phyloP scores from a whole-genome alignment of 805 yeast genomes.

The Starmerella kuoi region DNA sequence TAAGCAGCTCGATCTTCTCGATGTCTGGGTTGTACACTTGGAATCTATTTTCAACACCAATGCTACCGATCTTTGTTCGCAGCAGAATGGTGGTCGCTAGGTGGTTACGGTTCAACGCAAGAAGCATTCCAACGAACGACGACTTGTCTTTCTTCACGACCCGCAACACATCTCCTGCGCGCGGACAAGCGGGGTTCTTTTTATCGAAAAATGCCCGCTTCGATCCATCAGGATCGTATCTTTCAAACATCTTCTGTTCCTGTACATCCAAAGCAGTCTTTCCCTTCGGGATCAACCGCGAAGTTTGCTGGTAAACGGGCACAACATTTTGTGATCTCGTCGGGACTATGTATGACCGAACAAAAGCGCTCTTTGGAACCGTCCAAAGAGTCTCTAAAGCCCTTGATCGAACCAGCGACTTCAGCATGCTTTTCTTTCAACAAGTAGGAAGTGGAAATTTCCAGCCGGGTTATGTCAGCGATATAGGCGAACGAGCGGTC shows the following conservation, averaged over 20 bases:
- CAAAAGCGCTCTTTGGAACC: neutral
- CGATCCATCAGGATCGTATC: conserved; percentile 61
- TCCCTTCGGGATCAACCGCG: conserved; percentile 27
- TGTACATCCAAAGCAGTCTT: conserved; percentile 33
- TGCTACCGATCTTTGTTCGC: conserved; percentile 67
- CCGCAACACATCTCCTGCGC: conserved; percentile 73
- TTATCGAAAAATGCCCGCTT: conserved; percentile 46
- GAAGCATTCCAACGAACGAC: conserved; percentile 61
- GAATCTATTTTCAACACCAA: conserved; percentile 77
- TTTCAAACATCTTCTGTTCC: conserved; percentile 40
- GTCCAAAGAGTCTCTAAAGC: neutral
- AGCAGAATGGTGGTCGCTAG: conserved; percentile 64
- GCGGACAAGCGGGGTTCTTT: conserved; percentile 38
- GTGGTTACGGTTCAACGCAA: conserved; percentile 62
- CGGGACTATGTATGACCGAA: conserved; percentile 29
- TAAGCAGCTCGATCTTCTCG: conserved; percentile 61
- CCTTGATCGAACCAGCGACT: neutral
- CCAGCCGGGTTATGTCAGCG: too few species aligned
- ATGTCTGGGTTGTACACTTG: conserved; percentile 73
- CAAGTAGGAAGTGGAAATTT: too few species aligned
- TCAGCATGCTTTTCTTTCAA: neutral
- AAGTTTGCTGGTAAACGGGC: conserved; percentile 28
- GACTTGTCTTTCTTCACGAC: conserved; percentile 52
- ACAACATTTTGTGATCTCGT: conserved; percentile 32
- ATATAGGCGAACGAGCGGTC: too few species aligned